phyloP scores from a whole-genome alignment of 2,329 filamentous ascomycete species.

The Endoconidiophora polonica region DNA sequence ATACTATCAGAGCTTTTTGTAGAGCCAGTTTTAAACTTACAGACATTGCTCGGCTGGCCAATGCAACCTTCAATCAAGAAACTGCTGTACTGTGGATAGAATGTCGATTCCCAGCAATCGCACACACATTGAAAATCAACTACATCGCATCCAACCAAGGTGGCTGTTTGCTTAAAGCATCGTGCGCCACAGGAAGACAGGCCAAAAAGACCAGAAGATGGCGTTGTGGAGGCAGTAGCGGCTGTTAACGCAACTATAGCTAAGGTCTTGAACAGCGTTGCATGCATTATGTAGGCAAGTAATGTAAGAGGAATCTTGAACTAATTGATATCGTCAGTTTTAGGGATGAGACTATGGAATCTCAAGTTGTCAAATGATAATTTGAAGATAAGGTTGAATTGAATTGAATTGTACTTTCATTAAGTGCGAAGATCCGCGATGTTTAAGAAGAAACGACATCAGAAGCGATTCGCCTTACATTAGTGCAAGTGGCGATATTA shows the following conservation, averaged over 20 bases:
- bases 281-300: neutral
- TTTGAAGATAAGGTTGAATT: neutral
- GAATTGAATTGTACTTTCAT: neutral
- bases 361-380: neutral
- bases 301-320: neutral
- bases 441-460: too few species aligned
- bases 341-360: neutral
- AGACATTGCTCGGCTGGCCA: slow-evolving; percentile 1
- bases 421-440: too few species aligned
- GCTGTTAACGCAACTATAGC: neutral
- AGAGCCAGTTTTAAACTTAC: neutral
- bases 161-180: slow-evolving; percentile 12
- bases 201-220: slow-evolving; percentile 4
- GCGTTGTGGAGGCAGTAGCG: neutral
- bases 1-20: neutral
- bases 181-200: slow-evolving; percentile 10
- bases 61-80: slow-evolving; percentile 13
- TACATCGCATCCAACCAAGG: slow-evolving; percentile 7
- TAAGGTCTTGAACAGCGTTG: neutral
- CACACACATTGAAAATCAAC: slow-evolving; percentile 12
- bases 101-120: slow-evolving; percentile 3
- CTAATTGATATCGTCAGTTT: neutral
- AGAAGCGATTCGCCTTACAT: too few species aligned
- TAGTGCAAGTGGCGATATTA: too few species aligned
- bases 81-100: slow-evolving; percentile 11